Evolutionary conservation across 345 rosid species (phyloP), one percentile per base, ranked within the genome.

Genomic region (Abelmoschus esculentus): DNA sequence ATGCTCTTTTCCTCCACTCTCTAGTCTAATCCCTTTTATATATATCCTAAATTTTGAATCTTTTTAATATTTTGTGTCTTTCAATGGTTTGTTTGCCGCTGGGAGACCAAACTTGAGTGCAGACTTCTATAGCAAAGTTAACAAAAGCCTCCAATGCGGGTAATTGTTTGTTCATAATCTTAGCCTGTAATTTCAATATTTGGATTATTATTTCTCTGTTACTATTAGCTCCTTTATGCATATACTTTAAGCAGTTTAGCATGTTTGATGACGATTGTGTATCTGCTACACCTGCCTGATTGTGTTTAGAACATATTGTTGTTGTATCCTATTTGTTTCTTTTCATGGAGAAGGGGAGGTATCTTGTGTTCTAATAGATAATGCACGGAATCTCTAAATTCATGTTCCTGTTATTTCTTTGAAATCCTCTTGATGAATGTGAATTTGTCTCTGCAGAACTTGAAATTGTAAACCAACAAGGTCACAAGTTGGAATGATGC

Each of bases 401-500:
- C 62, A 70, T 44, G 64, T 59, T 29, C 44, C 53, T 15, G 17
- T 63, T 72, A 38, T 61, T 56, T 40, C 22, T 64, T 44, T 2
- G 44, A 8, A n/a, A 50, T 2, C 28, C 17, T 26, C 36, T 50
- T 66, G 6, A 59, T 5, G 11, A 11, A 32, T 55, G 15, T 67
- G 61, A 12, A 38, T 80, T 76, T 19, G 66, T 10, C n/a, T 47
- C 36, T 79, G 71, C 75, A 82, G 88, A 76, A 74, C 62, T 26
- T 67, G 36, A 46, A 73, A 46, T 66, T 73, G 76, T 73, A 84
- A 81, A 75, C 82, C 93, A 63, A 77, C 78, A 19, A 79, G 83
- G 67, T 83, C 89, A 22, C 79, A 67, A 61, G 72, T 86, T 53
- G 80, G 73, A 70, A 89, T 91, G 97, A 89, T 88, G 97, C 90